Conservation (phyloP, 371 early-diverging fungal species). For the Mortierella sp. region DNA sequence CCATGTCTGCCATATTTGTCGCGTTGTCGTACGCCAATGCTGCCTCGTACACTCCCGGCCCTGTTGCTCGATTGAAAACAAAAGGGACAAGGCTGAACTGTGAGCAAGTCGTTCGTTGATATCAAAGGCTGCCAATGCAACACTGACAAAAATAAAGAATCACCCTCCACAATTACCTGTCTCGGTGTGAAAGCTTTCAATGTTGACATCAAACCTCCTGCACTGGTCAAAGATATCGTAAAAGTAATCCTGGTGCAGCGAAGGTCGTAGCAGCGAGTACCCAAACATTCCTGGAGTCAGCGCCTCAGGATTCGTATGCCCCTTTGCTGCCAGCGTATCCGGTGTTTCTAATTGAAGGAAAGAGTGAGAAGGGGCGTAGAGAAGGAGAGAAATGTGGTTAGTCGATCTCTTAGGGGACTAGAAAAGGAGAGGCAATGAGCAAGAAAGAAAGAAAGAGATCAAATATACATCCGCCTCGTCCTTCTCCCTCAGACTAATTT, state of each 20-base stretch:
- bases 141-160: background rate
- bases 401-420: background rate
- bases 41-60: conserved; percentile 90
- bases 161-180: conserved; percentile 61
- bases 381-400: background rate
- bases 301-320: conserved; percentile 65
- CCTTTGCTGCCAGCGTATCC: conserved; percentile 71
- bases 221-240: conserved; percentile 79
- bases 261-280: conserved; percentile 83
- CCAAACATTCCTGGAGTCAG: conserved; percentile 88
- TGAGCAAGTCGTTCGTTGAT: background rate
- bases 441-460: background rate
- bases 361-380: background rate
- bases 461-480: background rate
- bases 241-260: conserved; percentile 79
- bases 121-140: background rate
- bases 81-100: too few relatives aligned
- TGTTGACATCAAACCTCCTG: conserved; percentile 70
- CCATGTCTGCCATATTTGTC: conserved; percentile 79
- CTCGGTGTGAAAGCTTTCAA: conserved; percentile 89
- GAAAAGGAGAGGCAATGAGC: background rate
- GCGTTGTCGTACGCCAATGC: conserved; percentile 79
- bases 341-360: conserved; percentile 69
- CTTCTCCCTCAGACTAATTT: background rate
- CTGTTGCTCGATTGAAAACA: conserved; percentile 30